Conservation (phyloP, 306 rosid species). For the Glycine tomentella region DNA sequence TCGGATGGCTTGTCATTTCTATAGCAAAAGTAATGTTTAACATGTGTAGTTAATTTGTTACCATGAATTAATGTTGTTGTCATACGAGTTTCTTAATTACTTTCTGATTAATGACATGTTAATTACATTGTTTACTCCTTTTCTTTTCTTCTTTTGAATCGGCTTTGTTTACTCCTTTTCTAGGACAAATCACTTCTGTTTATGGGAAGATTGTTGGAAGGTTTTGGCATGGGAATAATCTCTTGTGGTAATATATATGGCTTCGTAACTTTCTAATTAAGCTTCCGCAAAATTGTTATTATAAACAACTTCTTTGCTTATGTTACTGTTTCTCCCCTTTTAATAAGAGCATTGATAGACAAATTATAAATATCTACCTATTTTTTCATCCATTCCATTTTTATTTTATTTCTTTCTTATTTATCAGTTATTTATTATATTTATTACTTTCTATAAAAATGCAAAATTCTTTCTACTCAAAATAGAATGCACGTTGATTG, state of each 20-base stretch:
- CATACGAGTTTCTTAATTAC: not conserved
- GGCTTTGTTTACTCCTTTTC: constrained; percentile 5
- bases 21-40: constrained; percentile 59
- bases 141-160: not conserved
- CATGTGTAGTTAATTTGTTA: not conserved
- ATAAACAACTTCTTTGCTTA: too few species aligned
- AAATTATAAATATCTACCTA: too few species aligned
- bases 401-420: too few species aligned
- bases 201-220: constrained; percentile 80
- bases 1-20: constrained; percentile 74
- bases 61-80: not conserved
- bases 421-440: too few species aligned
- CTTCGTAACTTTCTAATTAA: too few species aligned
- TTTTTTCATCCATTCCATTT: too few species aligned
- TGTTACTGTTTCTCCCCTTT: too few species aligned
- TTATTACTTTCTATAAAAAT: too few species aligned
- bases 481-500: too few species aligned
- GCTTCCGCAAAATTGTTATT: too few species aligned
- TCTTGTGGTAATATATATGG: constrained; percentile 81
- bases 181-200: constrained; percentile 73
- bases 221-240: constrained; percentile 88
- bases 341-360: too few species aligned
- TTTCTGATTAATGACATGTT: constrained; percentile 3
- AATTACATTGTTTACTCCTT: constrained; percentile 7
- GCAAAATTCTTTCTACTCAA: too few species aligned